Evolutionary conservation across 2,329 filamentous ascomycete species (phyloP), one percentile per base, ranked within the genome.

Genomic region (Fusarium denticulatum): DNA sequence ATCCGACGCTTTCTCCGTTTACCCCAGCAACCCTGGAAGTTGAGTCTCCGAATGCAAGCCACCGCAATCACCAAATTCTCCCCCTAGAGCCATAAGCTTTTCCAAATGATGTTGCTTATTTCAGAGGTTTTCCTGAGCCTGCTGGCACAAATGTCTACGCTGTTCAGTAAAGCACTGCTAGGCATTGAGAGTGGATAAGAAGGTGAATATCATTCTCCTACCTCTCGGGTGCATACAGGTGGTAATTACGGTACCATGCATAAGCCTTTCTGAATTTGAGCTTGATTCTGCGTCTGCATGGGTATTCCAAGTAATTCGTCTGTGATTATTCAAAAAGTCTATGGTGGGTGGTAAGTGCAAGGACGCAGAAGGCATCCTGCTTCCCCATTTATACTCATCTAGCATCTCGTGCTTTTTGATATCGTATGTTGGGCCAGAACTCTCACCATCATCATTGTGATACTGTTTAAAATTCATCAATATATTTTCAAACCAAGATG

Each of bases 51-150:
- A 30, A 8, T n/a, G 11, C 18, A n/a, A 42, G 26, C 24, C 36
- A 42, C 20, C 24, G 15, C 20, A 12, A 42, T 40, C 8, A n/a
- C 26, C 20, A 40, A 10, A 42, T 39, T 26, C 32, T 22, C 9
- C 32, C 32, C 14, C n/a, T 28, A 40, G 7, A 13, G 8, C 36
- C 11, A 6, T n/a, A 13, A 18, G 10, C 8, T 55, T 14, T 55
- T 39, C 8, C 4, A n/a, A n/a, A 40, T 7, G 2, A 42, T 6
- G 7, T 18, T 14, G 1, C n/a, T 40, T 30, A 36, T 36, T 36
- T 52, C n/a, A 26, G 5, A 2, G 18, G 0, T 6, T 26, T 6
- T 9, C n/a, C 10, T 6, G 7, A 10, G 7, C 13, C 32, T 52
- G 32, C 9, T 36, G 32, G 10, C n/a, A 36, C n/a, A 12, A 20